These are phyloP conservation scores for Salvia miltiorrhiza DNA, from an alignment of 257 asterid species.

Conservation along the genomic window DNA sequence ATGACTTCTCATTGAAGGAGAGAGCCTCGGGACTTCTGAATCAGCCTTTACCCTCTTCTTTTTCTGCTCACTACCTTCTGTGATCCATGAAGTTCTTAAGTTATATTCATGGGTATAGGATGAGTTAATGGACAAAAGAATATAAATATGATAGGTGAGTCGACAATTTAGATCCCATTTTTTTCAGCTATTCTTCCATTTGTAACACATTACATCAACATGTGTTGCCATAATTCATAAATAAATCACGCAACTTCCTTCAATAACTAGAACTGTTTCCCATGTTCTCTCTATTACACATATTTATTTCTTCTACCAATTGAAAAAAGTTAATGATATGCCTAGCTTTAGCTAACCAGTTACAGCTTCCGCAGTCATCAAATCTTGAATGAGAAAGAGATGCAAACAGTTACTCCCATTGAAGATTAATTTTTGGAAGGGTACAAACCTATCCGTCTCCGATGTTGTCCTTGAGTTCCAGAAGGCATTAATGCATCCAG, in stretches of 20 bases:
- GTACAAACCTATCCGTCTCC: constrained; percentile 80
- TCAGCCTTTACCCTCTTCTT: constrained; percentile 82
- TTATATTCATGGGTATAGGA: constrained; percentile 16
- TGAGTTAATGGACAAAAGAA: neutral
- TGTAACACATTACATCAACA: neutral
- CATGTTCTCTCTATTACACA: neutral
- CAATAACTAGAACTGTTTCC: neutral
- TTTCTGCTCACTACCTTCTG: constrained; percentile 89
- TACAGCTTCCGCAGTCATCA: constrained; percentile 1
- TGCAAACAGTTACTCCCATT: neutral
- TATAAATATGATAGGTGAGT: neutral
- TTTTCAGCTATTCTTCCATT: constrained; percentile 14
- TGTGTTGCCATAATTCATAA: neutral
- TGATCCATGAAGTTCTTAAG: constrained; percentile 26
- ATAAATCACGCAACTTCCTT: constrained; percentile 1
- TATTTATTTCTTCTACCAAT: neutral
- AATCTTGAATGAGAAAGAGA: neutral
- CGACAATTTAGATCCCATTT: neutral
- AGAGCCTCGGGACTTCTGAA: constrained; percentile 58
- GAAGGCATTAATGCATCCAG: constrained; percentile 76
- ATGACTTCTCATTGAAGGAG: constrained; percentile 64
- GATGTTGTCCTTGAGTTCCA: constrained; percentile 79
- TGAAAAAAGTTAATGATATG: neutral
- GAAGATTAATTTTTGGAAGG: constrained; percentile 1
- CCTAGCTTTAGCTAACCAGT: neutral